Conservation (phyloP, 2,329 filamentous ascomycete genomes). For the Aspergillus sp. region DNA sequence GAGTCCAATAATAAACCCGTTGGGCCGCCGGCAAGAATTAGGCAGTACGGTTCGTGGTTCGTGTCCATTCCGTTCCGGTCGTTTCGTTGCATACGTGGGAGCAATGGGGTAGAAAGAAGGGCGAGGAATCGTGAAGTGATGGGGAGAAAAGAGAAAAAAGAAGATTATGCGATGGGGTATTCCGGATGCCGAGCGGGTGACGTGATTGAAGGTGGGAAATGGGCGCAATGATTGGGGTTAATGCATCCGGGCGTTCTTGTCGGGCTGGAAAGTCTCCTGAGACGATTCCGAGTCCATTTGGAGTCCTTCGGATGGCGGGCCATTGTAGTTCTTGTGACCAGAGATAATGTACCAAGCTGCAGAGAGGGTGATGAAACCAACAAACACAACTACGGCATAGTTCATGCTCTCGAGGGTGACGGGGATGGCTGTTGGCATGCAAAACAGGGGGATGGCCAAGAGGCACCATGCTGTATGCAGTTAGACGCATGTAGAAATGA, state of each 20-base stretch:
- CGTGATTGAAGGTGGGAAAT: neutral
- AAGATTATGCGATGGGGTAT: too few species aligned
- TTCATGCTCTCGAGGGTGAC: constrained; percentile 56
- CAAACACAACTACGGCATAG: constrained; percentile 68
- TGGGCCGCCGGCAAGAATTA: too few species aligned
- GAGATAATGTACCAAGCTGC: constrained; percentile 60
- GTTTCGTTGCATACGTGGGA: too few species aligned
- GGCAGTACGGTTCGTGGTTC: too few species aligned
- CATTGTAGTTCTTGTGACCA: constrained; percentile 53
- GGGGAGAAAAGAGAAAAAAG: too few species aligned
- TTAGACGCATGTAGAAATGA: neutral
- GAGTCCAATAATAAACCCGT: too few species aligned
- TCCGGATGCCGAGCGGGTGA: neutral
- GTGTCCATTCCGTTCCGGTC: too few species aligned
- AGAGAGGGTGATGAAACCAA: constrained; percentile 55
- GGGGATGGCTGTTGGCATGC: constrained; percentile 45
- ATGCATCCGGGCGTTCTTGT: neutral
- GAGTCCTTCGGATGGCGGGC: constrained; percentile 22
- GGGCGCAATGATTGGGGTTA: neutral
- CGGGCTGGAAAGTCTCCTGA: neutral
- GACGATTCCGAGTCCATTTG: constrained; percentile 2
- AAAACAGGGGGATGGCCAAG: constrained; percentile 65
- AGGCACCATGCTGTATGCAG: constrained; percentile 48
- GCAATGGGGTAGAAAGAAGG: too few species aligned
- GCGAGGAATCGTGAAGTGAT: too few species aligned